phyloP scores from a whole-genome alignment of 2,329 filamentous ascomycete species.

The Fusarium sp. region DNA sequence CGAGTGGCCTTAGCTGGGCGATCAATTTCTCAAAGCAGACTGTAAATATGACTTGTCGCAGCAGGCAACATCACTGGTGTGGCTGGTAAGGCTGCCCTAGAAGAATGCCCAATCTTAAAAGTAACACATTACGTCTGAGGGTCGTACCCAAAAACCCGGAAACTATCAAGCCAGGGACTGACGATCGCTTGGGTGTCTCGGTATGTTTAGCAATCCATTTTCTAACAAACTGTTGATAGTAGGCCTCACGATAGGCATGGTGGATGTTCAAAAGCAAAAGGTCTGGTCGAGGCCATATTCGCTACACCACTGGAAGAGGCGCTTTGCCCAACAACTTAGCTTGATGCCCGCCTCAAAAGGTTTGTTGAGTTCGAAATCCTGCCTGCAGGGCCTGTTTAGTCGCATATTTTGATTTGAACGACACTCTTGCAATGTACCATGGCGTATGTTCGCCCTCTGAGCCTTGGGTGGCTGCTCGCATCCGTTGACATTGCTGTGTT shows the following conservation, averaged over 20 bases:
- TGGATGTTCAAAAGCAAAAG: constrained; percentile 5
- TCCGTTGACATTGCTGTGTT: neutral
- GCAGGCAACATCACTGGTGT: constrained; percentile 5
- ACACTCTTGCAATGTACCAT: neutral
- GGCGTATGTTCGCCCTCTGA: constrained; percentile 6
- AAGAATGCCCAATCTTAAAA: constrained; percentile 1
- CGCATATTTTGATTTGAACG: neutral
- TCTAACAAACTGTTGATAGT: constrained; percentile 2
- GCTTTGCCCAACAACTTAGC: neutral
- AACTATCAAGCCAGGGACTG: neutral
- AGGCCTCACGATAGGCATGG: neutral
- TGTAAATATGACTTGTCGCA: constrained; percentile 5
- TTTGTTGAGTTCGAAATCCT: neutral
- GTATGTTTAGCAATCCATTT: neutral
- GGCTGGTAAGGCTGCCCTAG: constrained; percentile 7
- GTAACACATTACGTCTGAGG: neutral
- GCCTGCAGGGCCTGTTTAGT: neutral
- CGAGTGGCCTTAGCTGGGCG: neutral
- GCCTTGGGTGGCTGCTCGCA: neutral
- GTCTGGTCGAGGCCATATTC: constrained; percentile 16
- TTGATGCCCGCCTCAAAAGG: neutral
- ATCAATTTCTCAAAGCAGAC: constrained; percentile 5
- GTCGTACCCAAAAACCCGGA: constrained; percentile 11
- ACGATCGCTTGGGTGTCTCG: neutral
- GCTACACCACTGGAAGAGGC: neutral